A percentile compares a stretch with the other conserved stretches of the same genome.
Conservation (phyloP, 2,329 filamentous ascomycete genomes). For the Colletotrichum tofieldiae region DNA sequence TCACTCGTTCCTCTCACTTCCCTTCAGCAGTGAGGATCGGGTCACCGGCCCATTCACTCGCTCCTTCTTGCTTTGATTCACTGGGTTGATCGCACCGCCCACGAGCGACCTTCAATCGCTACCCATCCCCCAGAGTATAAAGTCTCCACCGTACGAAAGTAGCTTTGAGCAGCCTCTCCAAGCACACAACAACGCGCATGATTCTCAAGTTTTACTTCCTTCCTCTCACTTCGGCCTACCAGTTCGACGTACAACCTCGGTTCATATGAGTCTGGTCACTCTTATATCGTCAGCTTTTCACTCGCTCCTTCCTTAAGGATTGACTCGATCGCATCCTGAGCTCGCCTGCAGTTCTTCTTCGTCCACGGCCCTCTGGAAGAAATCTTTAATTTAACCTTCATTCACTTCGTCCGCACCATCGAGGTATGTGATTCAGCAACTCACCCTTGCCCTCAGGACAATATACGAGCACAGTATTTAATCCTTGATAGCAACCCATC, state of each 20-base stretch:
- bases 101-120: neutral
- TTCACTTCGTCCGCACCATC: neutral
- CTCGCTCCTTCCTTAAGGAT: neutral
- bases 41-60: neutral
- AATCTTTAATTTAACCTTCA: neutral
- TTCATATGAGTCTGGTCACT: neutral
- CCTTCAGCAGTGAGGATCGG: neutral
- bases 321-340: neutral
- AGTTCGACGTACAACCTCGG: neutral
- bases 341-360: neutral
- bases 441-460: neutral
- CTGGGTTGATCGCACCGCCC: neutral
- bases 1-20: neutral
- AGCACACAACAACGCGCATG: neutral
- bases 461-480: neutral
- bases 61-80: neutral
- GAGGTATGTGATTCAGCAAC: neutral
- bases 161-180: neutral
- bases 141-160: neutral
- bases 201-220: neutral
- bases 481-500: neutral
- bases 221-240: neutral
- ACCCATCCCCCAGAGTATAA: neutral
- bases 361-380: neutral
- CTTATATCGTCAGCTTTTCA: neutral